Conservation (phyloP, 1,284 basidiomycete genomes). For the Cryptococcus neoformans region DNA sequence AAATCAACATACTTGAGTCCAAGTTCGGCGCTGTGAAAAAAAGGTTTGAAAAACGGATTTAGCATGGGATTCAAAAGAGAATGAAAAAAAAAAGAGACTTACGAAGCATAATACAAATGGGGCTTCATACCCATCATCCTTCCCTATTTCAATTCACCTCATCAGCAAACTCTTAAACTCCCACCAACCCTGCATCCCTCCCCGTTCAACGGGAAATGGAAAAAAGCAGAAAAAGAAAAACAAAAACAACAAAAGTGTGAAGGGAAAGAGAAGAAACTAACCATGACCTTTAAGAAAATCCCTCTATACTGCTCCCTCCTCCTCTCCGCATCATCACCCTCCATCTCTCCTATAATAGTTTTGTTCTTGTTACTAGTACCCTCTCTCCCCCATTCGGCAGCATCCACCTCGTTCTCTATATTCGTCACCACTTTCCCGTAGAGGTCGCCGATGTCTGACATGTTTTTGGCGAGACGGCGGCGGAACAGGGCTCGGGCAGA, state of each 20-base stretch:
- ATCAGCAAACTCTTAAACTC: neutral
- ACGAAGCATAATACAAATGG: conserved; percentile 31
- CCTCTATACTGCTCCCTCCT: conserved; percentile 22
- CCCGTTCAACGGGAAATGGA: too few relatives aligned
- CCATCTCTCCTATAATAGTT: neutral
- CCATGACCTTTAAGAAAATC: conserved; percentile 33
- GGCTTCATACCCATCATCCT: conserved; percentile 28
- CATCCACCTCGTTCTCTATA: conserved; percentile 36
- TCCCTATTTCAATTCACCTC: conserved; percentile 10
- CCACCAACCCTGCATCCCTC: neutral
- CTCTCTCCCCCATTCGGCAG: neutral
- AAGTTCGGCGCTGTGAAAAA: conserved; percentile 27
- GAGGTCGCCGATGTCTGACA: conserved; percentile 36
- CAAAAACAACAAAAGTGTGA: too few relatives aligned
- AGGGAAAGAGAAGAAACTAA: conserved; percentile 11
- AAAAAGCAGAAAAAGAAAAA: neutral
- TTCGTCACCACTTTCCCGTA: conserved; percentile 38
- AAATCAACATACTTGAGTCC: conserved; percentile 17
- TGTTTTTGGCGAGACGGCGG: conserved; percentile 35
- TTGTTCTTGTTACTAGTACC: neutral
- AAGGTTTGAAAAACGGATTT: too few relatives aligned
- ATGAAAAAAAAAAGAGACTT: conserved; percentile 5
- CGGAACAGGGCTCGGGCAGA: conserved; percentile 41
- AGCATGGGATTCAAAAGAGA: neutral
- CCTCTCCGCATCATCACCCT: conserved; percentile 14